A percentile compares a stretch with the other conserved stretches of the same genome.
phyloP scores from a whole-genome alignment of 164 flowering plant genomes.

The Malania oleifera region DNA sequence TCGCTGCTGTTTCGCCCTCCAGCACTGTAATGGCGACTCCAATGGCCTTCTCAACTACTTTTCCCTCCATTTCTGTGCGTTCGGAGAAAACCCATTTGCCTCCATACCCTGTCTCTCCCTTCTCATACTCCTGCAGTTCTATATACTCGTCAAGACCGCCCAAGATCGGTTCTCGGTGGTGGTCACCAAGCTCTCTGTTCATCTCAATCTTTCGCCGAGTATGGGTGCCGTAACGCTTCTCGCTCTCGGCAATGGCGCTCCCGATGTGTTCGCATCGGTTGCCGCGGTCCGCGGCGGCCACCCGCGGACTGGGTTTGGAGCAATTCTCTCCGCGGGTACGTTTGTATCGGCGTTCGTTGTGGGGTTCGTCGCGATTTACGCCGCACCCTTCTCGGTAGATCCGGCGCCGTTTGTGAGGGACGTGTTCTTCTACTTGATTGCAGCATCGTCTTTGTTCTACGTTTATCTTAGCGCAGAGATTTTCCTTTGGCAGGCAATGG shows the following conservation, averaged over 20 bases:
- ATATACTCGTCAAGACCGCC: conserved; percentile 80
- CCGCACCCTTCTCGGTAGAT: conserved; percentile 70
- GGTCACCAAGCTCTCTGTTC: conserved; percentile 60
- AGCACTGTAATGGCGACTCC: conserved; percentile 26
- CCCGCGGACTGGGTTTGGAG: conserved; percentile 82
- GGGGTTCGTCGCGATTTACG: conserved; percentile 85
- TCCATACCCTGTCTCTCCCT: conserved; percentile 57
- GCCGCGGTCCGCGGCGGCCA: conserved; percentile 78
- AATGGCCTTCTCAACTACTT: conserved; percentile 60
- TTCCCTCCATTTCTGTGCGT: conserved; percentile 64
- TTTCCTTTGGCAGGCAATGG: conserved; percentile 88
- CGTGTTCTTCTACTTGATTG: conserved; percentile 72
- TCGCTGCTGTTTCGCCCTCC: conserved; percentile 31
- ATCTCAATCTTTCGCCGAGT: conserved; percentile 59
- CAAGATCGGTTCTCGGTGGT: conserved; percentile 75
- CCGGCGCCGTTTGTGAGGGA: conserved; percentile 78
- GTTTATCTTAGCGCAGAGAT: conserved; percentile 90
- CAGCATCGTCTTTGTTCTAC: conserved; percentile 60
- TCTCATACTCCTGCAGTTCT: conserved; percentile 63
- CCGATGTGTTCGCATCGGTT: conserved; percentile 81
- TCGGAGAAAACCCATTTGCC: conserved; percentile 32
- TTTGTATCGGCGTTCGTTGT: conserved; percentile 92
- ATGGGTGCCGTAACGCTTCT: conserved; percentile 94
- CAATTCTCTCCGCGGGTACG: conserved; percentile 80
- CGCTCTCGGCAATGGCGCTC: conserved; percentile 96